Conservation (phyloP, 495 filamentous ascomycete species). For the Hypoxylon cercidicola region DNA sequence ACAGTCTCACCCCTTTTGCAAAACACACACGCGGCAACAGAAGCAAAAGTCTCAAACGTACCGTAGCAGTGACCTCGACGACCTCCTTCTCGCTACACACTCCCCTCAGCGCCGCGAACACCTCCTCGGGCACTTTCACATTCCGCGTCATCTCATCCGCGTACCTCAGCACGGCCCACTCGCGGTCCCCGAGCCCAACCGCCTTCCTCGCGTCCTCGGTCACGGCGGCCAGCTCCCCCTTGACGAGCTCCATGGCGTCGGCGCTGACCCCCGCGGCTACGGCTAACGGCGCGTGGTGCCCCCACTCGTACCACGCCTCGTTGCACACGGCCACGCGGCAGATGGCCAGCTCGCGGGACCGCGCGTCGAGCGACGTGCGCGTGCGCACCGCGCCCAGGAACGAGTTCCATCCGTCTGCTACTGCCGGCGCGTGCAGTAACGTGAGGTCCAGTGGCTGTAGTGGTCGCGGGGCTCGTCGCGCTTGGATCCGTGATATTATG, state of each 20-base stretch:
- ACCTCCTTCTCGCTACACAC: conserved; percentile 73
- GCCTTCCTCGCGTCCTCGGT: conserved; percentile 22
- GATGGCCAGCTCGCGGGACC: conserved; percentile 77
- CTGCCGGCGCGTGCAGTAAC: conserved; percentile 75
- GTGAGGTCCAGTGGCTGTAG: conserved; percentile 77
- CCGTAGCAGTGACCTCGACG: conserved; percentile 81
- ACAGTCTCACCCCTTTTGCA: not conserved
- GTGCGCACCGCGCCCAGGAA: conserved; percentile 81
- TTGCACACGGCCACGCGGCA: conserved; percentile 80
- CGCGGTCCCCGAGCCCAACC: conserved; percentile 61
- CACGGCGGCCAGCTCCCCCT: conserved; percentile 11
- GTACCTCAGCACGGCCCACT: conserved; percentile 74
- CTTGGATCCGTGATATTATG: conserved; percentile 69
- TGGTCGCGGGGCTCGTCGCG: conserved; percentile 69
- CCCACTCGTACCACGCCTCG: conserved; percentile 82
- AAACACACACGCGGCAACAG: too few species aligned
- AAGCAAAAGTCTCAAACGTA: conserved; percentile 48
- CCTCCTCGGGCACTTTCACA: conserved; percentile 68
- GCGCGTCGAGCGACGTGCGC: conserved; percentile 65
- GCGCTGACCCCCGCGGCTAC: conserved; percentile 58
- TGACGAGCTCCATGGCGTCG: conserved; percentile 56
- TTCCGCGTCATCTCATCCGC: conserved; percentile 80
- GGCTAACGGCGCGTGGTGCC: conserved; percentile 74
- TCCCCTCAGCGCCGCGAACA: conserved; percentile 68
- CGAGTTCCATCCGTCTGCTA: conserved; percentile 83